Base-by-base conservation (phyloP, 345 rosid genomes). In the Eutrema yunnanense region DNA sequence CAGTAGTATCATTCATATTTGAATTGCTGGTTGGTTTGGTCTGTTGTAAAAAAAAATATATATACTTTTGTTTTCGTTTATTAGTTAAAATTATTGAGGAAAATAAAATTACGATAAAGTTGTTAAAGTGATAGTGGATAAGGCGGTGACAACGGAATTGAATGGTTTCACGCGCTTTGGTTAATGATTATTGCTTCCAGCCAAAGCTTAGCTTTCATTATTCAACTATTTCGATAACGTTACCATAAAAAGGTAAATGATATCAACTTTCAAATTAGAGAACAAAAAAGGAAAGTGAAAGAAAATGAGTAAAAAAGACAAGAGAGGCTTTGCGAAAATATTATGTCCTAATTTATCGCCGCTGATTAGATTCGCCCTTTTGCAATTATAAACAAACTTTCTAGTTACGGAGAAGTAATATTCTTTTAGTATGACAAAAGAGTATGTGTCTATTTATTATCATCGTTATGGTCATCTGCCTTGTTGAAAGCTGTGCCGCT, bases 161-260 rank as follows among this genome's bases (percentile, higher is more conserved):
- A 64, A 71, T 56, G 67, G 76, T 46, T 48, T 73, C 78, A 86
- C 84, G 87, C 85, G 89, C 69, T 80, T 63, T 49, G 78, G 73
- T 67, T 55, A 5, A 73, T 78, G 65, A 81, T 83, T 64, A 65
- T 81, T 80, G 84, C 83, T 72, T 83, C 80, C 78, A 79, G 56
- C 77, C 73, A n/a, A 82, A 81, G 82, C 58, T 56, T 73, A 62
- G 65, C 67, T 78, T 62, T 78, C 69, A 73, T 73, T 67, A 62
- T 79, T 60, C 79, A 50, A 16, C 46, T 36, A 53, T 54, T 53
- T 60, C 57, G 14, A 69, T 38, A 53, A 40, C 58, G 50, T 9
- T 44, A 38, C 47, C 57, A 62, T 44, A 69, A 38, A 62, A 54
- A 33, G n/a, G 51, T n/a, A 37, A 30, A 9, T 69, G 30, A 16